Percentiles rank a stretch among this genome's conserved stretches.
Conservation (phyloP, 306 rosid genomes). For the Trifolium dubium region DNA sequence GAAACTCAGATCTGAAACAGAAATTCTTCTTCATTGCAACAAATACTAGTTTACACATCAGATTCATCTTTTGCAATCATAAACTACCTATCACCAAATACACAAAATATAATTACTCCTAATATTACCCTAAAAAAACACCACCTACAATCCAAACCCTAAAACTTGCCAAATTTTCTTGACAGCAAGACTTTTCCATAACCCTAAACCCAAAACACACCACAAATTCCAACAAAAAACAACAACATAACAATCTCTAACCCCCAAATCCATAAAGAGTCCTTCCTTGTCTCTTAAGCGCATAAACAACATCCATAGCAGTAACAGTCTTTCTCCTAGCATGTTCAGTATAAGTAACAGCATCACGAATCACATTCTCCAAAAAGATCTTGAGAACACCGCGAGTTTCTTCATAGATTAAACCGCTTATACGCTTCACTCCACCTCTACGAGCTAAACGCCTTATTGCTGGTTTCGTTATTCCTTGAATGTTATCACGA, state of each 20-base stretch:
- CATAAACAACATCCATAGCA: constrained; percentile 76
- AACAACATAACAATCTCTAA: constrained; percentile 23
- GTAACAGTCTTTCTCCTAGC: constrained; percentile 74
- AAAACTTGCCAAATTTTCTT: constrained; percentile 46
- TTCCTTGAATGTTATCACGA: constrained; percentile 71
- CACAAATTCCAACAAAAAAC: background rate
- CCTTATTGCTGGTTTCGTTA: constrained; percentile 69
- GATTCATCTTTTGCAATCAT: background rate
- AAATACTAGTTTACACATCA: too few relatives aligned
- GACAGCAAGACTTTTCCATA: constrained; percentile 65
- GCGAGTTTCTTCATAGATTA: constrained; percentile 72
- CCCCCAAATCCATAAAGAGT: constrained; percentile 82
- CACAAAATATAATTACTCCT: background rate
- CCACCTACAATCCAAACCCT: background rate
- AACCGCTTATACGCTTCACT: constrained; percentile 71
- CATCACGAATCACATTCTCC: constrained; percentile 78
- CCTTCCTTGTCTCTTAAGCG: constrained; percentile 73
- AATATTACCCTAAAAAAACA: background rate
- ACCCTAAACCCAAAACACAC: background rate
- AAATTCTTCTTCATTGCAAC: too few relatives aligned
- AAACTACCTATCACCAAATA: background rate
- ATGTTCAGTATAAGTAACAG: constrained; percentile 73
- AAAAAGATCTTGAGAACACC: constrained; percentile 73
- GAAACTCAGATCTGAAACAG: too few relatives aligned
- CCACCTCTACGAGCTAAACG: constrained; percentile 77